phyloP scores from a whole-genome alignment of 495 filamentous ascomycete genomes.

The Xylaria cubensis region DNA sequence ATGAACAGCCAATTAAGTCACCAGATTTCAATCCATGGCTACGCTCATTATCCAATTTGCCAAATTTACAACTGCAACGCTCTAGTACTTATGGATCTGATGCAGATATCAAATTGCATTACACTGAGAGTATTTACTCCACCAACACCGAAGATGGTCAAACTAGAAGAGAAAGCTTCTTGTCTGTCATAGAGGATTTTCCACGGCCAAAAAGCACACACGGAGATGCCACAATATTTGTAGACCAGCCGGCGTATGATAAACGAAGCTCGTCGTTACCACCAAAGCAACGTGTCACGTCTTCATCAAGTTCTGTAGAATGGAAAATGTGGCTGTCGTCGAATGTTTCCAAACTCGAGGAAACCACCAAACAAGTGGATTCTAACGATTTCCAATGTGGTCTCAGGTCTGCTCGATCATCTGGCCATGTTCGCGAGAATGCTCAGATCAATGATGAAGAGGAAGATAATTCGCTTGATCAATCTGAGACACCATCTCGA shows the following conservation, averaged over 20 bases:
- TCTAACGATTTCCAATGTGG: slow-evolving; percentile 44
- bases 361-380: slow-evolving; percentile 35
- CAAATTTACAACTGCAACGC: slow-evolving; percentile 36
- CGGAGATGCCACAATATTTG: slow-evolving; percentile 41
- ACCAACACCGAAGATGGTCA: slow-evolving; percentile 33
- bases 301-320: slow-evolving; percentile 54
- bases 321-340: slow-evolving; percentile 62
- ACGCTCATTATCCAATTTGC: slow-evolving; percentile 44
- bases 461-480: slow-evolving; percentile 1
- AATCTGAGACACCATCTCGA: not conserved
- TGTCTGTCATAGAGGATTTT: slow-evolving; percentile 21
- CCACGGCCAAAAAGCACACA: slow-evolving; percentile 25
- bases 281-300: slow-evolving; percentile 44
- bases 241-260: slow-evolving; percentile 32
- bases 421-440: slow-evolving; percentile 64
- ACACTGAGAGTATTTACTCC: slow-evolving; percentile 55
- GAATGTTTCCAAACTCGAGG: slow-evolving; percentile 57
- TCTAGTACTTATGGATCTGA: slow-evolving; percentile 42
- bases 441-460: slow-evolving; percentile 64
- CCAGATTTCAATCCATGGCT: slow-evolving; percentile 59
- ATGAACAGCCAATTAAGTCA: slow-evolving; percentile 30
- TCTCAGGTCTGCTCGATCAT: slow-evolving; percentile 43
- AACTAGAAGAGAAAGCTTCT: slow-evolving; percentile 7
- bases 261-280: slow-evolving; percentile 34
- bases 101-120: slow-evolving; percentile 40